phyloP scores from a whole-genome alignment of 2,329 filamentous ascomycete species.

The Curvularia sp. region DNA sequence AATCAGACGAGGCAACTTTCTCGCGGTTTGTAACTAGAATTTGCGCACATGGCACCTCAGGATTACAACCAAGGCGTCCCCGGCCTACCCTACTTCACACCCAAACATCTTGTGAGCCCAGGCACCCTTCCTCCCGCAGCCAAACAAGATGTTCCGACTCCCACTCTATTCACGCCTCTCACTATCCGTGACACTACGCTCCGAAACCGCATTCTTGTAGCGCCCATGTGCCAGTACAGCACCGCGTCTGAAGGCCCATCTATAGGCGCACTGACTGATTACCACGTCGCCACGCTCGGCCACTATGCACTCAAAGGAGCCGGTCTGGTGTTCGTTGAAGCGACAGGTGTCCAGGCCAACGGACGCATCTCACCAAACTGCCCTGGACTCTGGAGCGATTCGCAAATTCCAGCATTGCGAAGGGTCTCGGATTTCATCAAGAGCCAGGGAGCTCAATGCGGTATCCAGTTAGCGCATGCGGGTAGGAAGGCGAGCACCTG shows the following conservation, averaged over 20 bases:
- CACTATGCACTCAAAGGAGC: conserved; percentile 52
- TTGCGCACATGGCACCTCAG: conserved; percentile 33
- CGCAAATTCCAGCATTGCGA: conserved; percentile 46
- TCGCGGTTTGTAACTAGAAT: not conserved
- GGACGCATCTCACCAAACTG: conserved; percentile 49
- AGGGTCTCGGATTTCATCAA: conserved; percentile 48
- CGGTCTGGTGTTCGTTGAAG: conserved; percentile 47
- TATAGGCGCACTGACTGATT: conserved; percentile 49
- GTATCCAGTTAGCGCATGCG: conserved; percentile 49
- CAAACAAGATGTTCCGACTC: conserved; percentile 21
- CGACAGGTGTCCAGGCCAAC: conserved; percentile 47
- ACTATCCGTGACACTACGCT: conserved; percentile 47
- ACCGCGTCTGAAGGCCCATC: conserved; percentile 45
- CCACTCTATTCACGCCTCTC: conserved; percentile 48
- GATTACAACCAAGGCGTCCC: conserved; percentile 39
- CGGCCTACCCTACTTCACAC: conserved; percentile 56
- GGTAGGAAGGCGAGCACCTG: conserved; percentile 47
- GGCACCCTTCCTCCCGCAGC: conserved; percentile 41
- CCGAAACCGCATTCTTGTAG: conserved; percentile 49
- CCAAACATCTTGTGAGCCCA: conserved; percentile 53
- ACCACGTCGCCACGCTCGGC: conserved; percentile 49
- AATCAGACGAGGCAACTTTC: too few species aligned
- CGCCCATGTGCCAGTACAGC: conserved; percentile 51
- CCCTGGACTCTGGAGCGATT: conserved; percentile 48
- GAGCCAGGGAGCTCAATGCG: conserved; percentile 41